Evolutionary conservation across 169 alveolate species (phyloP), one percentile per base, ranked within the genome.

Genomic region (Ichthyophthirius multifiliis): DNA sequence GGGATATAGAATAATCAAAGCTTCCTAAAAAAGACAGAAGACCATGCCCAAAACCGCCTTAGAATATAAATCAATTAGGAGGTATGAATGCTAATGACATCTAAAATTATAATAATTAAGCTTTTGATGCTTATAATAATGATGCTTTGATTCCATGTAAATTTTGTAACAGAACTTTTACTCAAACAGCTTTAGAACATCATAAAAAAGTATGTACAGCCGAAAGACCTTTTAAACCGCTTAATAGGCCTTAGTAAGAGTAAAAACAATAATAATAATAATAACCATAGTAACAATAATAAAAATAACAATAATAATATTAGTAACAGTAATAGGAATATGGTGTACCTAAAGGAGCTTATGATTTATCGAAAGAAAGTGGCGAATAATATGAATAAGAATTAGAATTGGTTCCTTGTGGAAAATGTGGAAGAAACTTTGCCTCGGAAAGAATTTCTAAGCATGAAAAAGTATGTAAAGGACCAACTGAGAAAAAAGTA

Each of bases 401-500:
- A 55, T 34, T 55, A 20, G 71, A 55, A 6, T 39, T 67, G 13
- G 77, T 67, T 41, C 73, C 82, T n/a, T 89, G 94, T 32, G 75
- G 77, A 20, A 79, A 82, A 65, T 89, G 94, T 76, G 83, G 81
- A n/a, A 85, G 94, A 65, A 89, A 84, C n/a, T 89, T 89, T 77
- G 75, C 74, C 10, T 23, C 64, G 1, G 94, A 89, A 37, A 85
- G 92, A 83, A 41, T 89, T 2, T 76, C 63, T 9, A 75, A 55
- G 9, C 94, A 89, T 77, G 75, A 83, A 62, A 78, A 65, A 43
- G 79, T 86, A 32, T 89, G 94, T 43, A 44, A 64, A 41, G 77
- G 63, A 9, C 55, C 62, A 41, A 67, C 39, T n/a, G 46, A 67
- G 41, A 67, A 35, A 27, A 55, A 55, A 39, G 31, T 27, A 34